Evolutionary conservation across 306 rosid genomes (phyloP).

Genomic region (Trifolium repens): DNA sequence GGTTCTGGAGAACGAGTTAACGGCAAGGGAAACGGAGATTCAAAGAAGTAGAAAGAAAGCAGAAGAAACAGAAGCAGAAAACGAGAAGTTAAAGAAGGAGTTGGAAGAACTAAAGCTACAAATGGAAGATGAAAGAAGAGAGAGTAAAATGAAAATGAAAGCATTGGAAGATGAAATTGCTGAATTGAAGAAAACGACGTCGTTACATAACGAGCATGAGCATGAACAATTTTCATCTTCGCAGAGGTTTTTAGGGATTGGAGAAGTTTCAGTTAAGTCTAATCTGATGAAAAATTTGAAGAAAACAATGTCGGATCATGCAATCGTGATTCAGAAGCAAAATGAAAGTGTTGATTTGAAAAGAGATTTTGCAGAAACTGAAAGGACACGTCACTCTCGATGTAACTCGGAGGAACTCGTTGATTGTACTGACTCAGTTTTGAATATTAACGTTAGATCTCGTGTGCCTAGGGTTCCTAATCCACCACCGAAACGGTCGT

Average conservation of each 20-base stretch:
- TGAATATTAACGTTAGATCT: conserved; percentile 57
- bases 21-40: conserved; percentile 59
- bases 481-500: conserved; percentile 81
- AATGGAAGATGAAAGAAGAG: conserved; percentile 57
- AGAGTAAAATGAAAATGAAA: conserved; percentile 48
- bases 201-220: conserved; percentile 37
- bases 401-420: conserved; percentile 83
- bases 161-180: conserved; percentile 65
- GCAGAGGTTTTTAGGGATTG: conserved; percentile 69
- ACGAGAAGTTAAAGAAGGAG: conserved; percentile 51
- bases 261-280: conserved; percentile 64
- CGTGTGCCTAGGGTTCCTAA: conserved; percentile 90
- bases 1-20: conserved; percentile 71
- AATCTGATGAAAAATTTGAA: conserved; percentile 65
- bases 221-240: conserved; percentile 56
- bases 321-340: conserved; percentile 43
- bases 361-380: conserved; percentile 59
- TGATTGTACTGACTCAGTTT: conserved; percentile 57
- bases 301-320: conserved; percentile 50
- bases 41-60: conserved; percentile 48
- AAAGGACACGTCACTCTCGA: conserved; percentile 66
- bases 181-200: conserved; percentile 66
- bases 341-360: conserved; percentile 57
- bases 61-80: conserved; percentile 61
- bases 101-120: conserved; percentile 47